Evolutionary conservation across 2,329 filamentous ascomycete genomes (phyloP), one percentile per base, ranked within the genome.

Genomic region (Myotisia sp.): DNA sequence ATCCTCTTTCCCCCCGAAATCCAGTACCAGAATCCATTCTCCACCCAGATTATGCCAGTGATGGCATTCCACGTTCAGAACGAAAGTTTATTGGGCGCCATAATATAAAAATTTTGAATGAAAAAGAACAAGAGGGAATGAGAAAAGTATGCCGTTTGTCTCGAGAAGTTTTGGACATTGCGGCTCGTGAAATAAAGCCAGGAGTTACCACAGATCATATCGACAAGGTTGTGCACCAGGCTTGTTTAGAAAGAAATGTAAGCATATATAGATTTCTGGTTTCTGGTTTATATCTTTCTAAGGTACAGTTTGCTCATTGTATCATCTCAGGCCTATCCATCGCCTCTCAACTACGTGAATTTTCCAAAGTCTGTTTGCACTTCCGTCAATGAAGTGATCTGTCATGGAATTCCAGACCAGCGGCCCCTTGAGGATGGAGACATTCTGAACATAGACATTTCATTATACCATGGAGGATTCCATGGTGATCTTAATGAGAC

Each of bases 351-450:
- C 64, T 95, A 95, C 63, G 81, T 82, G 65, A 69, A 86, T 58
- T 98, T 95, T 62, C 90, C 90, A 44, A 98, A 98, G 64, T 98
- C 90, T 0, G 82, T 94, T 42, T 98, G 90, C 62, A 95, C 87
- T 3, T 95, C 87, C 2, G 63, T 82, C 32, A 98, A 98, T 65
- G 90, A 98, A 61, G 81, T 93, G 44, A 95, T 98, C 56, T 98
- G 90, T 65, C 90, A 98, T 66, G 90, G 90, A 34, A 98, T 98
- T 43, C 90, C 90, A 10, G 90, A 98, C 52, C 76, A 92, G 55
- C 75, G 90, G 36, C 68, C 80, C 5, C 69, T 98, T 1, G 62
- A 84, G 43, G 87, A 98, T 47, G 90, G 90, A 42, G 90, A 98
- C 51, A 95, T 98, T 44, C 64, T 98, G 51, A 98, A 98, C 63